Evolutionary conservation across 2,329 filamentous ascomycete species (phyloP).

Genomic region (Aureobasidium zeae): DNA sequence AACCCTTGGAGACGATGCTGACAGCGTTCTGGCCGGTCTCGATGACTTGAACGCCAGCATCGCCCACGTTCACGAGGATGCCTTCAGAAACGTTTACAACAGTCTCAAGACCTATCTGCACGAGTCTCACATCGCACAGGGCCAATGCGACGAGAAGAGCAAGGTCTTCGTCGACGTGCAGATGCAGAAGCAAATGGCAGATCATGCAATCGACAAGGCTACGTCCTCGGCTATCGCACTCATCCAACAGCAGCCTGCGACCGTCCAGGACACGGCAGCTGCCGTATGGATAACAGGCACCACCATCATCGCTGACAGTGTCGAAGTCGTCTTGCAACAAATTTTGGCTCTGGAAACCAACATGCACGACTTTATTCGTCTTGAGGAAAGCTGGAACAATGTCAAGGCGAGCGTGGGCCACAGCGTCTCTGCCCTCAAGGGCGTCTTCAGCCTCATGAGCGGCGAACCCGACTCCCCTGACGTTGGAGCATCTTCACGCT

Average conservation of each 20-base stretch:
- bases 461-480: slow-evolving; percentile 9
- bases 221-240: slow-evolving; percentile 36
- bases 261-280: slow-evolving; percentile 34
- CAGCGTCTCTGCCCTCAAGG: slow-evolving; percentile 35
- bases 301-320: slow-evolving; percentile 38
- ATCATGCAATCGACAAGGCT: slow-evolving; percentile 39
- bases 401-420: slow-evolving; percentile 35
- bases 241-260: slow-evolving; percentile 34
- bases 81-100: slow-evolving; percentile 39
- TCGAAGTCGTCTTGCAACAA: slow-evolving; percentile 34
- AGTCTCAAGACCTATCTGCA: slow-evolving; percentile 28
- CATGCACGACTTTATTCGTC: slow-evolving; percentile 38
- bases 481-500: slow-evolving; percentile 20
- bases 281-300: slow-evolving; percentile 38
- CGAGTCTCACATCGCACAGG: slow-evolving; percentile 20
- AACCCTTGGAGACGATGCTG: slow-evolving; percentile 35
- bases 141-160: slow-evolving; percentile 22
- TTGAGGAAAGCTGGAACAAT: slow-evolving; percentile 36
- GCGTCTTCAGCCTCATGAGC: slow-evolving; percentile 39
- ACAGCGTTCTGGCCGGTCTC: slow-evolving; percentile 35
- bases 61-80: slow-evolving; percentile 39
- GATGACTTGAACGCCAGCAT: slow-evolving; percentile 39
- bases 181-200: slow-evolving; percentile 38
- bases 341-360: slow-evolving; percentile 33
- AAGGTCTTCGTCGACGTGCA: slow-evolving; percentile 36